phyloP scores from a whole-genome alignment of 345 rosid genomes.

The Heritiera fomes region DNA sequence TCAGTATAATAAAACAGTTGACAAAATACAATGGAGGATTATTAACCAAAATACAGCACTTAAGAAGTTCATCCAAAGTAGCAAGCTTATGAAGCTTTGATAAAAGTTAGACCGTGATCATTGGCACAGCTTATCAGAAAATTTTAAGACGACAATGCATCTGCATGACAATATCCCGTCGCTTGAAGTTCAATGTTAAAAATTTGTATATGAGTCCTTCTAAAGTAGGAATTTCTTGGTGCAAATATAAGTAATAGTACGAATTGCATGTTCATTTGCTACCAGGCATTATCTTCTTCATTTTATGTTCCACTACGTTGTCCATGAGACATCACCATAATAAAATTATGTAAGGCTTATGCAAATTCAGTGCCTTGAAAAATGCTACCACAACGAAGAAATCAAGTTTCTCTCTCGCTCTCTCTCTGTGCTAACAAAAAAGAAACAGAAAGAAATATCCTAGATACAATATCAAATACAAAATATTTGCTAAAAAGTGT shows the following conservation, averaged over 20 bases:
- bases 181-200: neutral
- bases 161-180: neutral
- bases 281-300: neutral
- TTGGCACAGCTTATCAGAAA: neutral
- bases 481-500: neutral
- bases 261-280: slow-evolving; percentile 9
- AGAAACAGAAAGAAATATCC: slow-evolving; percentile 8
- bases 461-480: neutral
- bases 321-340: neutral
- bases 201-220: neutral
- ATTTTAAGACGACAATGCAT: neutral
- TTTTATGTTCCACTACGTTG: neutral
- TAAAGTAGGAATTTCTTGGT: neutral
- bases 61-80: slow-evolving; percentile 1
- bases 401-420: neutral
- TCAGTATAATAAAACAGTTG: neutral
- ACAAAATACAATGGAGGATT: neutral
- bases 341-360: neutral
- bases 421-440: neutral
- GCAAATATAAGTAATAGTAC: neutral
- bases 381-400: neutral
- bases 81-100: neutral
- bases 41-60: neutral
- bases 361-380: neutral
- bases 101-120: neutral